Evolutionary conservation across 768 basidiomycete species (phyloP), one percentile per base, ranked within the genome.

Genomic region (Russula sp.): DNA sequence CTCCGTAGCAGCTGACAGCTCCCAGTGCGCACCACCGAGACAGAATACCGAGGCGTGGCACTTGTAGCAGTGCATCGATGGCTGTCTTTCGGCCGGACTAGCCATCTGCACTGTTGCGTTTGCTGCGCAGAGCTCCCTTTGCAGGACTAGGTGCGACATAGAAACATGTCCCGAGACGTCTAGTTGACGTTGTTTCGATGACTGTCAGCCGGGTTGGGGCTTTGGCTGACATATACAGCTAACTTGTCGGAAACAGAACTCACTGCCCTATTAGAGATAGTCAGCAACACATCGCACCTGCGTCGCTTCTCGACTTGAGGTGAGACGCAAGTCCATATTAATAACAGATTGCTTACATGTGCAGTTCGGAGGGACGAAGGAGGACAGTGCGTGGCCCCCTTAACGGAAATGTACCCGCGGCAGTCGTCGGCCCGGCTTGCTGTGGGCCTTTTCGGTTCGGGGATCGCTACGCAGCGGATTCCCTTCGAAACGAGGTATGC

Each of bases 41-140:
- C 18, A 6, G 44, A 35, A 35, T 27, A 4, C 18, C 44, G 59
- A 56, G 39, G 61, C 47, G 61, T 31, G 37, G 61, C 5, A 49
- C 13, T 51, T 44, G 55, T 35, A 13, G 54, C 31, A 37, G 27
- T 47, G 61, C 20, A 56, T 55, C 9, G 45, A 61, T 37, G 54
- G 55, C 48, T 6, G 39, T 62, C 61, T 50, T 62, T 62, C 45
- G 53, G 53, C 60, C 45, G 8, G 60, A 61, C 53, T 18, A 18
- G 60, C 47, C 50, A 27, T 62, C 35, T 61, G 60, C 60, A 31
- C 37, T 31, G 35, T 49, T 18, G 37, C 55, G 8, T 27, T 39
- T 44, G 8, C 55, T 37, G 48, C 55, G 39, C 55, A 27, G 32
- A 37, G 20, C 13, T 32, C 31, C 40, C 20, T 27, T 27, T 44